Base-by-base conservation (phyloP, 768 basidiomycete species). In the Amanita exitialis region DNA sequence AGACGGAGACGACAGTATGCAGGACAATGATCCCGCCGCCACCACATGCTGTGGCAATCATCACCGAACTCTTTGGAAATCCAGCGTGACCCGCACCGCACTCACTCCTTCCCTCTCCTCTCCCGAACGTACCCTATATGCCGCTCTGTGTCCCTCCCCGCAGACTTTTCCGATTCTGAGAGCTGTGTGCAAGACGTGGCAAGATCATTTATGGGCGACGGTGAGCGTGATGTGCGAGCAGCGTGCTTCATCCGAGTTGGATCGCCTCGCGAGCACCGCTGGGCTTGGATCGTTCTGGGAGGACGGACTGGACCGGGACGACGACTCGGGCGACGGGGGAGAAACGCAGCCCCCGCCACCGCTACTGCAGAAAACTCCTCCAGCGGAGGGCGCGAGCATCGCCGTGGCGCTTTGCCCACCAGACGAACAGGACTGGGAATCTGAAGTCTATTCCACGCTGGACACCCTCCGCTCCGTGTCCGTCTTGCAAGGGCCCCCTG, bases 141-240 rank as follows among this genome's bases (percentile, higher is more conserved):
- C 93, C 0, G 82, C 92, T 0, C 77, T 99, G 6, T 82, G 74
- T 23, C 94, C 83, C 28, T 85, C 74, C 10, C 78, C 73, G 42
- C 82, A 76, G 64, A 88, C 86, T 1, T 75, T 79, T 0, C 68
- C 64, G 18, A 65, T 84, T 28, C 76, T 91, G 30, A 82, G 86
- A 55, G 75, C 82, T 0, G 80, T 86, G 3, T 94, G 90, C 60
- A 69, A 82, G 30, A 86, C 88, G 18, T 98, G 95, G 94, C 89
- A 94, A 60, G 96, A 99, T 60, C 85, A 94, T 61, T 72, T 98
- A 0, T 99, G 96, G 96, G 90, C 89, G 0, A 84, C 89, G 52
- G 71, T 93, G 46, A 82, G 82, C 57, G 74, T 90, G 44, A 70
- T 90, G 35, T 85, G 88, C 58, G 90, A 94, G 61, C 83, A 90